These are phyloP conservation scores for Sugiyamaella americana DNA, from an alignment of 805 yeast species.

Conservation along the genomic window DNA sequence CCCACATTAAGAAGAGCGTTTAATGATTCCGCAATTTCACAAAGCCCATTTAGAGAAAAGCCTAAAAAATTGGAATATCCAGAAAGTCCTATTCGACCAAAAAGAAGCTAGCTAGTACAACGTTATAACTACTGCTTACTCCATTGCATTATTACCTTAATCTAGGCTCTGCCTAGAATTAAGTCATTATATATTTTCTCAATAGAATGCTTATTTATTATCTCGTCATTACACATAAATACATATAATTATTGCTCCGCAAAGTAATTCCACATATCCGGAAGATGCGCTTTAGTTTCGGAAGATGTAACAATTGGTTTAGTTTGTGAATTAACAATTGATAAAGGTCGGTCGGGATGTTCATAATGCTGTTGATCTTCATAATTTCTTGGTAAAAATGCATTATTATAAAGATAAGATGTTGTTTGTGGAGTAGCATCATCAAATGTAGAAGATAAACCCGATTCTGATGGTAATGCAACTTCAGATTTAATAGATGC, in stretches of 20 bases:
- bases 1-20: conserved; percentile 6
- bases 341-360: background rate
- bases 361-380: background rate
- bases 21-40: background rate
- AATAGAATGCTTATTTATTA: no score
- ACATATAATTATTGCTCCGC: background rate
- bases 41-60: background rate
- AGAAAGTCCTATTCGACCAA: no score
- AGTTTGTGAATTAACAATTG: background rate
- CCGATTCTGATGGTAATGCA: background rate
- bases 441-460: background rate
- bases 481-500: background rate
- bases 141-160: no score
- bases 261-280: background rate
- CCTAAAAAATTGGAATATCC: no score
- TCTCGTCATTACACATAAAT: background rate
- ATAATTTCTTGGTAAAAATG: background rate
- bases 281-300: background rate
- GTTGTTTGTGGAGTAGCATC: background rate
- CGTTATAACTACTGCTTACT: no score
- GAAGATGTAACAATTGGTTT: background rate
- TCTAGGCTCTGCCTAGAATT: no score
- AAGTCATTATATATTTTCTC: no score
- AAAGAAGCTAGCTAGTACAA: no score
- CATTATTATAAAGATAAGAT: background rate